Base-by-base conservation (phyloP, 805 yeast species). In the Kodamaea leandrae region DNA sequence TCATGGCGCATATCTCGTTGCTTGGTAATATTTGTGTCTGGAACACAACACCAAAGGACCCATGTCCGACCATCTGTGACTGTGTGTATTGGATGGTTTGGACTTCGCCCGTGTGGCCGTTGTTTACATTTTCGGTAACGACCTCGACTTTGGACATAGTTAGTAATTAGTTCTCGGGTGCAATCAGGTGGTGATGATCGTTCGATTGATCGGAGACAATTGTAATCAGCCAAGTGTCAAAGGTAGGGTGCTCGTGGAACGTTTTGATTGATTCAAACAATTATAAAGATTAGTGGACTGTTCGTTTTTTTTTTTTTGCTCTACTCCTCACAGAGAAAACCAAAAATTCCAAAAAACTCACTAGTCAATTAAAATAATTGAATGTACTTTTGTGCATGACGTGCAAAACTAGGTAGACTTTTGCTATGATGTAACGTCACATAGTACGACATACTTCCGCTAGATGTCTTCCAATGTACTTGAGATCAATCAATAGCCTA, bases 11-110 rank as follows among this genome's bases (percentile, higher is more conserved):
- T 30, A 80, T 76, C 53, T 82, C 86, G 45, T 84, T 80, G 16
- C 84, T 74, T 13, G 91, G 89, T 46, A 77, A 57, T 28, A 93
- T 71, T 44, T 78, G 80, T 5, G 96, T 88, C 51, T 87, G 93
- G 60, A 88, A 89, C n/a, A 93, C 99, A 24, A 89, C 90, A 2
- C 99, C 99, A 68, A 93, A 93, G n/a, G 98, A 90, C 8, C 99
- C 99, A 63, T 87, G 95, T n/a, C 99, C 99, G 30, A 91, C 93
- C 75, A 90, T 89, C 51, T 86, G 84, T 29, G 86, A 78, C 54
- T 83, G 88, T 13, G 90, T 83, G 66, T 86, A 88, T 36, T 82
- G 78, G 42, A 91, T 76, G 38, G 77, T 75, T 37, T 72, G 69
- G 21, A 69, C 54, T 47, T 79, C 80, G 41, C 85, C 88, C 6